Conservation (phyloP, 441 rosid genomes). For the Jatropha multifida region DNA sequence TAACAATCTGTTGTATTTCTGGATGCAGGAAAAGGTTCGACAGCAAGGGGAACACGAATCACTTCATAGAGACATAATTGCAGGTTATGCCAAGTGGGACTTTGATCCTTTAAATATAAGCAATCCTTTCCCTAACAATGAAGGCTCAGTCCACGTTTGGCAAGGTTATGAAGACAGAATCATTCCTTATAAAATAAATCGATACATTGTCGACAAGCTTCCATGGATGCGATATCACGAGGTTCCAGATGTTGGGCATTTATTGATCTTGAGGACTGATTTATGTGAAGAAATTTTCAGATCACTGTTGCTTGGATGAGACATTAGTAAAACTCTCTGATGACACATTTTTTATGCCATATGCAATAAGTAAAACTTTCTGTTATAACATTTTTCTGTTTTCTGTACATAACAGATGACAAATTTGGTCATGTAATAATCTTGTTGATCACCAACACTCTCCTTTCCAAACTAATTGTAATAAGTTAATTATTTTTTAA, state of each 20-base stretch:
- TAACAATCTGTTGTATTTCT: slow-evolving; percentile 12
- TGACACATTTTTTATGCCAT: not conserved
- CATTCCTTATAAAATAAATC: slow-evolving; percentile 39
- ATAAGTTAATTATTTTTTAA: no score
- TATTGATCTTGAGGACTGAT: slow-evolving; percentile 30
- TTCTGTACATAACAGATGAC: not conserved
- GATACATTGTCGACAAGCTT: slow-evolving; percentile 33
- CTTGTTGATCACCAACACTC: not conserved
- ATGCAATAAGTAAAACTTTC: not conserved
- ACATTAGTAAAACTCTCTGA: no score
- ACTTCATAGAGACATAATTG: slow-evolving; percentile 39
- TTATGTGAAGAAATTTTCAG: slow-evolving; percentile 35
- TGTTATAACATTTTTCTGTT: not conserved
- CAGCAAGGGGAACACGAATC: slow-evolving; percentile 39
- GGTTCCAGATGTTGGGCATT: slow-evolving; percentile 40
- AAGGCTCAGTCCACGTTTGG: slow-evolving; percentile 44
- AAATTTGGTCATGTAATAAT: not conserved
- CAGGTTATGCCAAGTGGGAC: slow-evolving; percentile 44
- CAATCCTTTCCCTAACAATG: slow-evolving; percentile 39
- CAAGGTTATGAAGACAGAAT: slow-evolving; percentile 47
- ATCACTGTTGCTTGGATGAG: slow-evolving; percentile 36
- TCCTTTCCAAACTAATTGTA: no score
- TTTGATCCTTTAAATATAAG: slow-evolving; percentile 42
- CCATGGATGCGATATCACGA: slow-evolving; percentile 50
- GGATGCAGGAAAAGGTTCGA: slow-evolving; percentile 48